Percentiles rank a stretch among this genome's conserved stretches.
phyloP scores from a whole-genome alignment of 176 grass and related monocot genomes.

The Oryza coarctata region DNA sequence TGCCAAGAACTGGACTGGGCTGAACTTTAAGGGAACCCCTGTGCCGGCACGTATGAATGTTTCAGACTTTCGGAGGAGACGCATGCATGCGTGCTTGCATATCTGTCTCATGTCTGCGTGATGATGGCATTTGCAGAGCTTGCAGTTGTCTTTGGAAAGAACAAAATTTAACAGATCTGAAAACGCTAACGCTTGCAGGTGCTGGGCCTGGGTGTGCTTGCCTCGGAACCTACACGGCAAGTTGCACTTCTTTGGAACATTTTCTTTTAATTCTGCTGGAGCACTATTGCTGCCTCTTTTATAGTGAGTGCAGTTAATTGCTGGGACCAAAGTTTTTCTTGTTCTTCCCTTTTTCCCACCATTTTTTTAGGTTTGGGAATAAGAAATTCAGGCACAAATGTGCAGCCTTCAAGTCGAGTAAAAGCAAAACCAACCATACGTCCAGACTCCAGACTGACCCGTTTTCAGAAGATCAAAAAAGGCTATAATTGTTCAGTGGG shows the following conservation, averaged over 20 bases:
- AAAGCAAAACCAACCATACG: neutral
- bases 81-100: slow-evolving; percentile 20
- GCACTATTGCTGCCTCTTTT: neutral
- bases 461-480: neutral
- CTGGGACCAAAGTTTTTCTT: neutral
- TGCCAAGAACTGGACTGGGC: slow-evolving; percentile 39
- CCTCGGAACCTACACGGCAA: neutral
- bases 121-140: slow-evolving; percentile 12
- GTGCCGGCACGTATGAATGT: slow-evolving; percentile 46
- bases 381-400: neutral
- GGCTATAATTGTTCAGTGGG: neutral
- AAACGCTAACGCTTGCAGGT: neutral
- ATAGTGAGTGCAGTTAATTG: slow-evolving; percentile 14
- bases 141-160: slow-evolving; percentile 13
- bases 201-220: slow-evolving; percentile 30
- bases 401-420: neutral
- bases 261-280: neutral
- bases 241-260: neutral
- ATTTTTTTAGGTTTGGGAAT: neutral
- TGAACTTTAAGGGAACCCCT: neutral
- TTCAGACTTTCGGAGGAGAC: slow-evolving; percentile 18
- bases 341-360: neutral
- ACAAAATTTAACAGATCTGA: neutral
- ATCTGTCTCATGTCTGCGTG: neutral
- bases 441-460: too few relatives aligned